Base-by-base conservation (phyloP, 345 rosid species). In the Rhizophora apiculata region DNA sequence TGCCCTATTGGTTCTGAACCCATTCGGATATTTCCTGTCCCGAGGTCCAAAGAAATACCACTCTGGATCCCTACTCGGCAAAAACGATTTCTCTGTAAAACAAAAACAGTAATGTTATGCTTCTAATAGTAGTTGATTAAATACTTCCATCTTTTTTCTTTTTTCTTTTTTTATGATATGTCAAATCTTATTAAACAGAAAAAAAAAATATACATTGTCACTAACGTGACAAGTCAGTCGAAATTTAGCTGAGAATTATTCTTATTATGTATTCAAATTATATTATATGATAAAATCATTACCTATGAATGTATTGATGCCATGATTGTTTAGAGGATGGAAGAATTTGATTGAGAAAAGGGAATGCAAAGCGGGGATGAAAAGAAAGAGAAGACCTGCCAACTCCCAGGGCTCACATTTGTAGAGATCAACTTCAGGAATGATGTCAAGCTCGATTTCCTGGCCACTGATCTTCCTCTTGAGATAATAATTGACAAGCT, bases 401-500 rank as follows among this genome's bases (percentile, higher is more conserved):
- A 90, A 75, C 67, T 93, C 98, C 98, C 98, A 93, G 1, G 98
- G 98, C 85, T 93, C 98, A 58, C 96, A 88, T 87, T 93, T 93
- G 91, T 93, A 93, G 79, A 93, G 95, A 82, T 93, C 98, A 69
- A 93, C 90, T 73, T 93, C 98, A 2, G 98, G 98, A 64, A 93
- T 93, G 56, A 93, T 93, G 79, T 93, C 98, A 55, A 93, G 93
- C 65, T 93, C 97, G 49, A 93, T 93, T 72, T 93, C 92, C 68
- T 83, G 93, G 58, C 97, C 89, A 46, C 81, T 83, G 48, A 93
- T 87, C 74, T 93, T 93, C 68, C 96, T 79, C 82, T 90, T 93
- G 48, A 93, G 89, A 72, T 93, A 93, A 77, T 90, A 93, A 78
- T 93, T 93, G 58, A 93, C 97, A 7, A 93, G 96, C 75, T 93